These are phyloP conservation scores for Pythium folliculosum DNA, from an alignment of 352 stramenopile genomes.

Conservation along the genomic window DNA sequence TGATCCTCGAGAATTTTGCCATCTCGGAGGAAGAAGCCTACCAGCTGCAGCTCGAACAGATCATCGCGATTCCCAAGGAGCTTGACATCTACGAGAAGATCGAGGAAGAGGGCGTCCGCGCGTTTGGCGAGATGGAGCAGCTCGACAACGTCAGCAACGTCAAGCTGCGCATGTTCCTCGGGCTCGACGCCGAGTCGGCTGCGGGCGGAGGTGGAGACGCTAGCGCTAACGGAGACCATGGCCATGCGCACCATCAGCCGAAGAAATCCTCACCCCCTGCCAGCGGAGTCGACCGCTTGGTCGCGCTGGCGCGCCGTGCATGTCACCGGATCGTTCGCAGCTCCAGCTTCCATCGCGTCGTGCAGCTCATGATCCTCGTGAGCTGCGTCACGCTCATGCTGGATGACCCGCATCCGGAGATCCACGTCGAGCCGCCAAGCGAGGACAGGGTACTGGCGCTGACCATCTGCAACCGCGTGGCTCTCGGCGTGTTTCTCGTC, in stretches of 20 bases:
- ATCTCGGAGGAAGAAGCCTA: conserved; percentile 83
- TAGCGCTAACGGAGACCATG: not conserved
- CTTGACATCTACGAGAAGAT: conserved; percentile 84
- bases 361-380: conserved; percentile 71
- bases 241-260: not conserved
- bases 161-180: conserved; percentile 78
- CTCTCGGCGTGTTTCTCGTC: conserved; percentile 51
- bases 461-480: conserved; percentile 42
- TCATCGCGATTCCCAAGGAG: conserved; percentile 82
- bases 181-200: conserved; percentile 40
- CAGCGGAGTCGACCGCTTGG: not conserved
- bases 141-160: conserved; percentile 82
- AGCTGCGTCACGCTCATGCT: conserved; percentile 74
- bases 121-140: conserved; percentile 77
- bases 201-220: not conserved
- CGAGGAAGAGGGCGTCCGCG: conserved; percentile 73
- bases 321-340: conserved; percentile 40
- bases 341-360: conserved; percentile 51
- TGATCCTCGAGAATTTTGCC: conserved; percentile 84
- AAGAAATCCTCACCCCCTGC: not conserved
- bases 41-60: conserved; percentile 78
- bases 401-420: conserved; percentile 69
- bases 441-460: conserved; percentile 38
- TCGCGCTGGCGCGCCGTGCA: conserved; percentile 4
- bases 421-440: conserved; percentile 46